These are phyloP conservation scores for Fusarium equiseti DNA, from an alignment of 2,329 filamentous ascomycete species.

Conservation along the genomic window DNA sequence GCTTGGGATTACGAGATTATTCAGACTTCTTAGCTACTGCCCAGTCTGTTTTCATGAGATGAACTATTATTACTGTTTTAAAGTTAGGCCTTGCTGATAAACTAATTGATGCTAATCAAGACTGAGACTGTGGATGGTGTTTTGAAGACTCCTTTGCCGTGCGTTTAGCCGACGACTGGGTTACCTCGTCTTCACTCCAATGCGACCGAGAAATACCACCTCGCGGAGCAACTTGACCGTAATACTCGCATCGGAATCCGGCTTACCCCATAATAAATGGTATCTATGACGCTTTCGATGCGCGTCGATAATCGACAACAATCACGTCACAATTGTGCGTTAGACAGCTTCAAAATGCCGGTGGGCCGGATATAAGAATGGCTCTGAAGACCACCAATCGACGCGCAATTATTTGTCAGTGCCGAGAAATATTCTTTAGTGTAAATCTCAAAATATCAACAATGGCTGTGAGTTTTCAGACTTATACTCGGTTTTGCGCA, in stretches of 20 bases:
- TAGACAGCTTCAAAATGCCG: neutral
- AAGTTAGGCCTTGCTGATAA: too few species aligned
- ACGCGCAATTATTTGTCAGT: neutral
- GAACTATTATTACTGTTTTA: too few species aligned
- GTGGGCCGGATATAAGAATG: neutral
- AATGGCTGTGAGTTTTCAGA: neutral
- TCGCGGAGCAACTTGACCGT: too few species aligned
- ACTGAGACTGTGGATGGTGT: too few species aligned
- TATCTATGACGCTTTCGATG: slow-evolving; percentile 2
- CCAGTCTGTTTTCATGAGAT: too few species aligned
- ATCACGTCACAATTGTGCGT: slow-evolving; percentile 9
- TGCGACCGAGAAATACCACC: neutral
- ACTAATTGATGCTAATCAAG: too few species aligned
- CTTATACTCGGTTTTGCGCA: too few species aligned
- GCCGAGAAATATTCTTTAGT: rapidly evolving
- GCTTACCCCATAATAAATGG: neutral
- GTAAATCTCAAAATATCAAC: neutral
- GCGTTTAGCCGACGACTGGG: neutral
- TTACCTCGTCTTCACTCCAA: too few species aligned
- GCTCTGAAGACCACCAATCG: neutral
- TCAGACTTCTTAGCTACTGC: too few species aligned
- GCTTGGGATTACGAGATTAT: neutral
- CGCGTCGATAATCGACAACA: neutral
- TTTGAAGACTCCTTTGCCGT: too few species aligned
- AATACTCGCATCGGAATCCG: too few species aligned